These are phyloP conservation scores for Didymella exigua DNA, from an alignment of 2,329 filamentous ascomycete species.

Conservation along the genomic window DNA sequence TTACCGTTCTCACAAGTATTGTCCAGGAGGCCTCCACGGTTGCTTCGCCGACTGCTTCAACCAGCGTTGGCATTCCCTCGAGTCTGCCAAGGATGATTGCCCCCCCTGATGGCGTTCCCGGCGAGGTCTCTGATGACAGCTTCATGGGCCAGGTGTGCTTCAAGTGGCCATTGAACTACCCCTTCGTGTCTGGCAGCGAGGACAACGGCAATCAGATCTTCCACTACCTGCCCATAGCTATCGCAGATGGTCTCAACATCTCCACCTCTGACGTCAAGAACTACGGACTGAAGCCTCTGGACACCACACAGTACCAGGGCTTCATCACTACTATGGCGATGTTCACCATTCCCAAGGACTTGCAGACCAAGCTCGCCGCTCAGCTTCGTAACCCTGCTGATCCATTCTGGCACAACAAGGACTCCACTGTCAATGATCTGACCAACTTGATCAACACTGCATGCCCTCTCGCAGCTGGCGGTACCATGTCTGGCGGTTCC, in stretches of 20 bases:
- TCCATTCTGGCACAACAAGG: slow-evolving; percentile 73
- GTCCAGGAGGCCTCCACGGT: slow-evolving; percentile 60
- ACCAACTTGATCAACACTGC: slow-evolving; percentile 83
- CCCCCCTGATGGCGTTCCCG: slow-evolving; percentile 65
- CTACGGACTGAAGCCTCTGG: slow-evolving; percentile 74
- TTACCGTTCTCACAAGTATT: slow-evolving; percentile 66
- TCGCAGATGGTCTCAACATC: slow-evolving; percentile 67
- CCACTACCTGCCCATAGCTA: slow-evolving; percentile 72
- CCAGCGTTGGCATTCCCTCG: slow-evolving; percentile 63
- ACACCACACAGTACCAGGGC: slow-evolving; percentile 70
- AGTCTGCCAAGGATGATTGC: slow-evolving; percentile 76
- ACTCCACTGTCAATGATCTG: slow-evolving; percentile 70
- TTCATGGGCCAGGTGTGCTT: slow-evolving; percentile 85
- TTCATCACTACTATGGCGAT: slow-evolving; percentile 81
- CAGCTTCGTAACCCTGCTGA: slow-evolving; percentile 75
- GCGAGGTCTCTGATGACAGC: slow-evolving; percentile 64
- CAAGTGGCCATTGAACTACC: slow-evolving; percentile 78
- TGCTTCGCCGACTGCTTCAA: slow-evolving; percentile 50
- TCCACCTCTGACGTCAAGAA: slow-evolving; percentile 63
- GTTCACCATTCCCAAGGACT: slow-evolving; percentile 54
- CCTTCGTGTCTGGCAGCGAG: slow-evolving; percentile 71
- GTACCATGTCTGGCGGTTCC: slow-evolving; percentile 45
- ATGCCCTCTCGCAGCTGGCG: slow-evolving; percentile 68
- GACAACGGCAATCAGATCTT: slow-evolving; percentile 85
- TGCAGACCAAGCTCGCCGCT: slow-evolving; percentile 63